Evolutionary conservation across 176 grass and related monocot genomes (phyloP).

Genomic region (Melocanna baccifera): DNA sequence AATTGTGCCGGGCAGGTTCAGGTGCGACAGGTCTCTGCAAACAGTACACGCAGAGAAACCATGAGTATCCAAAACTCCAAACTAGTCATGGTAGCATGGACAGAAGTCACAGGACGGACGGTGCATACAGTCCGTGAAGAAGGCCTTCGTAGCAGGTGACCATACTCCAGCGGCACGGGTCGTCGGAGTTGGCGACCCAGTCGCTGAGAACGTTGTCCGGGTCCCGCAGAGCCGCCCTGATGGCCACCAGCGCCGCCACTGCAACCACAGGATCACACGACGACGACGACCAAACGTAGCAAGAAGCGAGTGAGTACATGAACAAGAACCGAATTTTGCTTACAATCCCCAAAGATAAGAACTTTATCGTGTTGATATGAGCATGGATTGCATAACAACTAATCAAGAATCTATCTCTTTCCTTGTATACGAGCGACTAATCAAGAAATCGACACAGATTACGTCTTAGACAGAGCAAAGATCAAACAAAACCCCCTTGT

Average conservation of each 20-base stretch:
- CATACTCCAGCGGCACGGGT: constrained; percentile 73
- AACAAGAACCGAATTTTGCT: background rate
- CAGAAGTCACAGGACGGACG: background rate
- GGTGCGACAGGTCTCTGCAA: constrained; percentile 43
- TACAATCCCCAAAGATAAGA: background rate
- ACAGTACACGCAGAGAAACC: constrained; percentile 14
- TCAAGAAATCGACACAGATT: background rate
- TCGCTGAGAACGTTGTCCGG: constrained; percentile 49
- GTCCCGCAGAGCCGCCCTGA: constrained; percentile 59
- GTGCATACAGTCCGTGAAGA: constrained; percentile 46
- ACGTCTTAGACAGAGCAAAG: background rate
- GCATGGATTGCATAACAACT: background rate
- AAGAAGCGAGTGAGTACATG: background rate
- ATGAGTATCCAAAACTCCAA: background rate
- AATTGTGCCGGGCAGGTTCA: constrained; percentile 60
- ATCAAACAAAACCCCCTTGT: background rate
- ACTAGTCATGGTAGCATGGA: background rate
- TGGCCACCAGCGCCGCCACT: constrained; percentile 58
- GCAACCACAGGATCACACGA: background rate
- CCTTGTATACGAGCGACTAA: background rate
- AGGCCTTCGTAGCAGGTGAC: constrained; percentile 57
- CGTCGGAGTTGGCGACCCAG: constrained; percentile 60
- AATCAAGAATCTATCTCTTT: background rate
- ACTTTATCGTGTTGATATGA: background rate
- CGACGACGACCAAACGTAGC: background rate